These are phyloP conservation scores for Ganoderma lingzhi DNA, from an alignment of 1,284 basidiomycete genomes.

Conservation along the genomic window DNA sequence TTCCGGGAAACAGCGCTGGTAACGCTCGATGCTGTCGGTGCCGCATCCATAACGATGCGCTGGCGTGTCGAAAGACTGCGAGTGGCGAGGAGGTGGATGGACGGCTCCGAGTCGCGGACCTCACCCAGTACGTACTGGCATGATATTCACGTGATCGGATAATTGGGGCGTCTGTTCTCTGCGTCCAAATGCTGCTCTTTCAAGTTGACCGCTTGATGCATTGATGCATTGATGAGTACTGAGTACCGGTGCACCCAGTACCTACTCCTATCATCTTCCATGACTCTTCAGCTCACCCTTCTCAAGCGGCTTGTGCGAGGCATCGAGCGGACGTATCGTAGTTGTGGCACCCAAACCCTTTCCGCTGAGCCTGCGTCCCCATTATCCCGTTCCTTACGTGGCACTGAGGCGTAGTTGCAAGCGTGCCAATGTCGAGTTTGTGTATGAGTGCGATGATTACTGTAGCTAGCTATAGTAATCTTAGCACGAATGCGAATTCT, in stretches of 20 bases:
- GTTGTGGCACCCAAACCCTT: background rate
- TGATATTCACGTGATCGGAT: no score
- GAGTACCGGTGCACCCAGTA: no score
- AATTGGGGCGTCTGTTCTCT: background rate
- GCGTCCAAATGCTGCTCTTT: no score
- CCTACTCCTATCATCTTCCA: no score
- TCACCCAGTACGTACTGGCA: no score
- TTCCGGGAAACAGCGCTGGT: background rate
- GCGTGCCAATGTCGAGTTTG: conserved; percentile 19
- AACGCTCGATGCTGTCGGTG: background rate
- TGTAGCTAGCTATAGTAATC: no score
- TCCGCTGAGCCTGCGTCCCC: conserved; percentile 25
- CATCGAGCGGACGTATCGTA: no score
- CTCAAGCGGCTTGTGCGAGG: no score
- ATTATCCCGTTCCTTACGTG: conserved; percentile 23
- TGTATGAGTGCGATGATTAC: conserved; percentile 27
- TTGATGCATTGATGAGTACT: no score
- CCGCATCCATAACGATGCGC: background rate
- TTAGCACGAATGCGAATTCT: background rate
- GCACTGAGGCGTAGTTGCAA: conserved; percentile 24
- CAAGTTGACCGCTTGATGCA: no score
- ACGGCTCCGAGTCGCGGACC: background rate
- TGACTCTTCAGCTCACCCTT: no score
- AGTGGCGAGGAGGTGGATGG: background rate
- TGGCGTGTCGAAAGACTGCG: background rate